phyloP scores from a whole-genome alignment of 305 asterid genomes.

The Fraxinus greggii region DNA sequence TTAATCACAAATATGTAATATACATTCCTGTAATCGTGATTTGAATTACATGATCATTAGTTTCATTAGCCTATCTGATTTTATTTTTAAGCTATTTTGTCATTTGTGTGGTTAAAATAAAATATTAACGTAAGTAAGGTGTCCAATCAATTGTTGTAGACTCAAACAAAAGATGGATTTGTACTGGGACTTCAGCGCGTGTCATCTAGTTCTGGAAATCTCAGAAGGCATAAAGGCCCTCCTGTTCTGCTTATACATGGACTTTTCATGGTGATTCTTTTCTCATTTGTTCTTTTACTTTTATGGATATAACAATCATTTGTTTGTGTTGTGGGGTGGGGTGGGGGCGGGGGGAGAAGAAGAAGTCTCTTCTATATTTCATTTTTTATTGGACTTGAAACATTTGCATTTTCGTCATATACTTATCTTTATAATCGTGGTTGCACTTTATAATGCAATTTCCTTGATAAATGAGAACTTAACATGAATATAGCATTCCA shows the following conservation, averaged over 20 bases:
- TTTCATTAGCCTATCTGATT: background rate
- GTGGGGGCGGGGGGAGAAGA: background rate
- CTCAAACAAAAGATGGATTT: slow-evolving; percentile 78
- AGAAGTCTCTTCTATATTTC: background rate
- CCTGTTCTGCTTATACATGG: slow-evolving; percentile 93
- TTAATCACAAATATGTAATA: background rate
- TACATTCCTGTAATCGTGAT: background rate
- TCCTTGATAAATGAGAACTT: slow-evolving; percentile 3
- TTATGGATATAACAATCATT: background rate
- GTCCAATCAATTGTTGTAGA: slow-evolving; percentile 37
- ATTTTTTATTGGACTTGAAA: background rate
- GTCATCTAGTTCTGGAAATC: slow-evolving; percentile 47
- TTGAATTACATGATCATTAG: background rate
- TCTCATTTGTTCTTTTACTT: slow-evolving; percentile 3
- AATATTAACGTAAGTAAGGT: background rate
- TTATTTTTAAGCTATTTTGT: background rate
- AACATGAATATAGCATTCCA: background rate
- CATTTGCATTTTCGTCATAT: background rate
- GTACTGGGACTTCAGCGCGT: slow-evolving; percentile 90
- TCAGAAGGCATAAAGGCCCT: slow-evolving; percentile 37
- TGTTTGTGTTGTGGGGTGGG: no score
- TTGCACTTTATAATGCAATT: slow-evolving; percentile 17
- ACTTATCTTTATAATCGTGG: background rate
- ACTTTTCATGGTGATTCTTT: slow-evolving; percentile 67
- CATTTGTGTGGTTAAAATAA: background rate